Base-by-base conservation (phyloP, 1,284 basidiomycete species). In the Vanrija humicola region DNA sequence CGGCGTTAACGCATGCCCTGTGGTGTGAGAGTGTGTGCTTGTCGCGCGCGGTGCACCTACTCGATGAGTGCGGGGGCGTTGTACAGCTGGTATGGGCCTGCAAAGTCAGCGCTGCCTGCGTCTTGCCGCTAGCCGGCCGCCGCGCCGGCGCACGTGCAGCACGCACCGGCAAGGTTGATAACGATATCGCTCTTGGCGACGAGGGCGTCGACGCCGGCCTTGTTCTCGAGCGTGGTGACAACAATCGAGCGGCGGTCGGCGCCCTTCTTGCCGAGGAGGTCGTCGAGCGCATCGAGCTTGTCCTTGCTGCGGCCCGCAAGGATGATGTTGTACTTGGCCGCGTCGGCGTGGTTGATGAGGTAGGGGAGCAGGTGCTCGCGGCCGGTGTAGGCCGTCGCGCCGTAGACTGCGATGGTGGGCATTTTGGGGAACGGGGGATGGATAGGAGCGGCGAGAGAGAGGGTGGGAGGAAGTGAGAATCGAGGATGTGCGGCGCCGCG, bases 1-100 rank as follows among this genome's bases (percentile, higher is more conserved):
- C 82, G 40, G 79, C 73, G 49, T 74, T 67, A n/a, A 79, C 79
- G 58, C 83, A 84, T 0, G 82, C 81, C 45, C 81, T 80, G 80
- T 18, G 26, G 19, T 16, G 40, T 53, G 19, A 46, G 49, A 28
- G 48, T 28, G 28, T 25, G 15, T 6, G 40, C 19, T 8, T 18
- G 26, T 21, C 26, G 16, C n/a, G n/a, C 28, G 28, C 28, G 6
- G 7, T 28, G 10, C 28, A 54, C 61, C 26, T 44, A 67, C 69
- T 39, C 49, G 44, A 73, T 64, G 43, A 73, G 62, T 5, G 58
- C 59, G 55, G 66, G 66, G 21, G 65, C 72, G 52, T 70, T 68
- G 51, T 71, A 61, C 38, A 59, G 55, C 50, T 59, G 56, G 53
- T 64, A 74, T 7, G 72, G 72, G 38, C 72, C 72, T 71, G 55